Base-by-base conservation (phyloP, 1,284 basidiomycete genomes). In the Omphalotus olearius region DNA sequence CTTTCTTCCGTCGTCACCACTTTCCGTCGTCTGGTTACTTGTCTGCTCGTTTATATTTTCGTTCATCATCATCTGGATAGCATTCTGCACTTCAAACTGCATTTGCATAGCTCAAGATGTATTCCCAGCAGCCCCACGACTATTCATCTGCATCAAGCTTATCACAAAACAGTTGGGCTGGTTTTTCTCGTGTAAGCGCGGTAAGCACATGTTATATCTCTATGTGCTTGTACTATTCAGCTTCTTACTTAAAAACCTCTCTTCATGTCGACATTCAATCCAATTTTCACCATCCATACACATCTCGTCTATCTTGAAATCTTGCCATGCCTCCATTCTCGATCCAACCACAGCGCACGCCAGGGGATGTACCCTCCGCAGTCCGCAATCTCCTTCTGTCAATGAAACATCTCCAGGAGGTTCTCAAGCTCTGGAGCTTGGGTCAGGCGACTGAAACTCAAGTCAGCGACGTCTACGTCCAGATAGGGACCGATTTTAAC, bases 401-500 rank as follows among this genome's bases (percentile, higher is more conserved):
- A 35, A 97, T 93, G 23, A 93, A 92, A 64, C 80, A 86, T 60
- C 81, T 99, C 16, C 85, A 97, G 59, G 86, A 91, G 47, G 74
- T 83, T 0, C 77, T 99, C 45, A 81, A 78, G 18, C 78, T 82
- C 53, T 97, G 93, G 93, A 81, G 85, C 42, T 61, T 75, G 1
- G 75, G 80, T 1, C 72, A 81, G 35, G 82, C 87, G 3, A 74
- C 80, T 3, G 92, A 96, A 58, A 75, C 74, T 16, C 75, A 93
- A 64, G 93, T 98, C 59, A 94, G 91, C 72, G 88, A 96, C 66
- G 82, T 93, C 52, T 99, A 95, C 65, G 91, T 99, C 50, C 80
- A 85, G 56, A 80, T 98, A n/a, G 94, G 93, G 35, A 91, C 92
- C 63, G 88, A 95, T 60, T 96, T 98, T 73, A 94, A 96, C 69